Conservation (phyloP, 2,329 filamentous ascomycete species). For the Parasarocladium wereldwijsianum region DNA sequence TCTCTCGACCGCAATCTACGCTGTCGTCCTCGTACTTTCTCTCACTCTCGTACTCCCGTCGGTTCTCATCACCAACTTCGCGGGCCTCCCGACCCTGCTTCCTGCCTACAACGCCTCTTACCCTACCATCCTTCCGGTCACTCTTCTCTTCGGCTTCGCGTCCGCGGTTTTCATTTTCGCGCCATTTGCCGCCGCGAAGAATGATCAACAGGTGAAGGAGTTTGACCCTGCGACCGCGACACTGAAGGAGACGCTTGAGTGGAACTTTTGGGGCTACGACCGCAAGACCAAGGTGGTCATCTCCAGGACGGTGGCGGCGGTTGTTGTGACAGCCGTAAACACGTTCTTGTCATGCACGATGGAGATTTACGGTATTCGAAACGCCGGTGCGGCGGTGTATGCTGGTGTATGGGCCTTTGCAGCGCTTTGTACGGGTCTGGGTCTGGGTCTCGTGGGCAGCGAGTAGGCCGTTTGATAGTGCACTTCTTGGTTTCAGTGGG, state of each 20-base stretch:
- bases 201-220: slow-evolving; percentile 30
- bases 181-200: slow-evolving; percentile 38
- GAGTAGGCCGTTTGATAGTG: slow-evolving; percentile 14
- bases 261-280: slow-evolving; percentile 59
- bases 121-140: slow-evolving; percentile 43
- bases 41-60: slow-evolving; percentile 56
- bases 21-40: slow-evolving; percentile 53
- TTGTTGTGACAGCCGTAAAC: slow-evolving; percentile 40
- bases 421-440: slow-evolving; percentile 41
- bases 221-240: slow-evolving; percentile 53
- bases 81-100: slow-evolving; percentile 53
- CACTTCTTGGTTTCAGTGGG: too few relatives aligned
- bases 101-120: slow-evolving; percentile 51
- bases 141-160: slow-evolving; percentile 48
- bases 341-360: slow-evolving; percentile 51
- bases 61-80: slow-evolving; percentile 62
- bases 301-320: slow-evolving; percentile 45
- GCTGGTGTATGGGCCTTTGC: slow-evolving; percentile 61
- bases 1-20: slow-evolving; percentile 60
- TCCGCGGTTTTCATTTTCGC: slow-evolving; percentile 67
- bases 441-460: slow-evolving; percentile 35
- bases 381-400: slow-evolving; percentile 56
- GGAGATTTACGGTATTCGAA: slow-evolving; percentile 56
- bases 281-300: slow-evolving; percentile 48
- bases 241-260: slow-evolving; percentile 54